A percentile compares a stretch with the other conserved stretches of the same genome.
Conservation (phyloP, 2,329 filamentous ascomycete species). For the Diaporthe sp. region DNA sequence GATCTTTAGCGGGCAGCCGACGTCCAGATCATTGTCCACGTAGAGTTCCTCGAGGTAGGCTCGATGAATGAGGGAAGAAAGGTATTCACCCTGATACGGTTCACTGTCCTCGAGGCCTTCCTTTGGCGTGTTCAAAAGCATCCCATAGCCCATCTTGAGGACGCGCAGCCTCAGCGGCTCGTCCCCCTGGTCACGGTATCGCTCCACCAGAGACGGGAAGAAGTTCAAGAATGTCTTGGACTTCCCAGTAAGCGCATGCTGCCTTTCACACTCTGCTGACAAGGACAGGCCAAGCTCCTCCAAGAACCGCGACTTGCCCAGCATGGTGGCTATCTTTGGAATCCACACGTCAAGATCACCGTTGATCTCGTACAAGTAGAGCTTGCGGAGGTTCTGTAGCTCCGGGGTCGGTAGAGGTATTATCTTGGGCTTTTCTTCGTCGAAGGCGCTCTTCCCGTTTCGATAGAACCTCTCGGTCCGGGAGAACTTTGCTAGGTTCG, state of each 20-base stretch:
- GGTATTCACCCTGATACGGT: neutral
- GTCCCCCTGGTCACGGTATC: conserved; percentile 9
- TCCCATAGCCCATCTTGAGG: conserved; percentile 29
- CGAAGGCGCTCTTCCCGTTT: neutral
- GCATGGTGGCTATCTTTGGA: conserved; percentile 15
- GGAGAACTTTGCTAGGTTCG: neutral
- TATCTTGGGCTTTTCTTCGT: neutral
- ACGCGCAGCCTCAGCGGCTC: conserved; percentile 7
- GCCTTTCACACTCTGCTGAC: conserved; percentile 27
- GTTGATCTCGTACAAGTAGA: conserved; percentile 27
- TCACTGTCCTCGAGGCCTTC: neutral
- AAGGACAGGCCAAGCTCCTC: conserved; percentile 25
- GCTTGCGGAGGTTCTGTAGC: conserved; percentile 26
- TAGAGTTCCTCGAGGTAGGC: conserved; percentile 20
- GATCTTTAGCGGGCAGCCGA: conserved; percentile 21
- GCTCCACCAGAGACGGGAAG: conserved; percentile 6
- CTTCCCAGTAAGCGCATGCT: neutral
- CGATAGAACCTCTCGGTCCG: conserved; percentile 14
- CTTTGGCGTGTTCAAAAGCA: conserved; percentile 15
- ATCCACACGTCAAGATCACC: conserved; percentile 24
- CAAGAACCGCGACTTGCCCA: conserved; percentile 15
- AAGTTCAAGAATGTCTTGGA: conserved; percentile 17
- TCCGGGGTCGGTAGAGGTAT: conserved; percentile 13
- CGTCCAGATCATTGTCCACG: conserved; percentile 28
- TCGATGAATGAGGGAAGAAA: conserved; percentile 8